Percentiles rank a stretch among this genome's conserved stretches.
These are phyloP conservation scores for Nicotiana tabacum DNA, from an alignment of 257 asterid species.

Conservation along the genomic window DNA sequence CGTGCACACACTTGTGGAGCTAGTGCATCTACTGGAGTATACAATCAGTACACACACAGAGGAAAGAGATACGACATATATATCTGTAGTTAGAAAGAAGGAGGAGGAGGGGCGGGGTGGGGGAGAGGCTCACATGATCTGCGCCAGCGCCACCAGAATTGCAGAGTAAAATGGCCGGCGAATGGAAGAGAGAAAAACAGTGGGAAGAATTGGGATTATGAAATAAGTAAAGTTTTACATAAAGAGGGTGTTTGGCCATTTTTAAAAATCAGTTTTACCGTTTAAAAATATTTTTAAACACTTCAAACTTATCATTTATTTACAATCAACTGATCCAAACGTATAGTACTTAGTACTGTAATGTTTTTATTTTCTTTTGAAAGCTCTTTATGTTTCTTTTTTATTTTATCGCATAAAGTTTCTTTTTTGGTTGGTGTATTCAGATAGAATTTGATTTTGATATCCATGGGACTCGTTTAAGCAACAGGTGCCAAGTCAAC, in stretches of 20 bases:
- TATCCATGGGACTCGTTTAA: neutral
- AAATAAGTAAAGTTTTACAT: neutral
- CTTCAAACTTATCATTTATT: too few relatives aligned
- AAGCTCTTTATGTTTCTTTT: neutral
- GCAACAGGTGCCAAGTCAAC: neutral
- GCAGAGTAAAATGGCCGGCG: constrained; percentile 12
- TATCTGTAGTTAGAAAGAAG: too few relatives aligned
- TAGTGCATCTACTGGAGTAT: too few relatives aligned
- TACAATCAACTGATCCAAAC: too few relatives aligned
- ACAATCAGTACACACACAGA: too few relatives aligned
- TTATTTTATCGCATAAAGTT: neutral
- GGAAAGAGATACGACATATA: too few relatives aligned
- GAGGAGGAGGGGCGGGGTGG: neutral
- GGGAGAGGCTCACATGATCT: constrained; percentile 4
- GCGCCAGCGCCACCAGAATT: neutral
- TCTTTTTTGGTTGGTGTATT: neutral
- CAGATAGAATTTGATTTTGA: neutral
- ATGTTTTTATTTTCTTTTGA: too few relatives aligned
- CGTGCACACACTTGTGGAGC: too few relatives aligned
- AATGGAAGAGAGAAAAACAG: neutral
- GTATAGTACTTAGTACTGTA: too few relatives aligned
- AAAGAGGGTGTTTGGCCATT: too few relatives aligned
- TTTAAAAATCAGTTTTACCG: too few relatives aligned
- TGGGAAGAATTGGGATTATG: constrained; percentile 28
- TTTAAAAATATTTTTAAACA: too few relatives aligned